Base-by-base conservation (phyloP, 306 rosid species). In the Trifolium pratense region DNA sequence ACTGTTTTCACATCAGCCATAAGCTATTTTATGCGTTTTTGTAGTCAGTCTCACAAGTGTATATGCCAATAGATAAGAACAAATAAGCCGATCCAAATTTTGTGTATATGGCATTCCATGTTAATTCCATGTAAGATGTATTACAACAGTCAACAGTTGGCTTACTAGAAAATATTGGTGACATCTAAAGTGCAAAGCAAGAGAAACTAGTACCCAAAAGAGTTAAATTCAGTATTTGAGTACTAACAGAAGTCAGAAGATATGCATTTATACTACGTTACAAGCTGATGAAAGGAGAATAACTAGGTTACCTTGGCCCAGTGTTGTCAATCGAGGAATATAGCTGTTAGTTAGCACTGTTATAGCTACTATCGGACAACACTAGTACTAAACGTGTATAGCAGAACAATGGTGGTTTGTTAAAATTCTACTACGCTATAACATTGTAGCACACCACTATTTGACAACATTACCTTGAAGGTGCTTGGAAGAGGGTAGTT, bases 111-210 rank as follows among this genome's bases (percentile, higher is more conserved):
- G 32, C 32, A 43, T 20, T 43, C 20, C 5, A 1, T 32, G 8
- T 18, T 56, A 45, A 45, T 26, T 79, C 78, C 64, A 45, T 5
- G 37, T 25, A 66, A n/a, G 40, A 40, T 40, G 14, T 40, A 40
- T 40, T 40, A 29, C 32, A 29, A 29, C 32, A 26, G 31, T 39
- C 42, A 51, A 42, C 59, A 65, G 31, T 26, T 17, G 51, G 70
- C 26, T 63, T 42, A 40, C 25, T 2, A 53, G 60, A 40, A 57
- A 20, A 75, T 39, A 39, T 37, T 14, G 2, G 20, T 15, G 17
- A 20, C 49, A 70, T 31, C 23, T 32, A 20, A 64, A 18, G 10
- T 72, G 36, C 43, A 65, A 36, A 40, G 60, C 6, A 26, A 70
- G 59, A 11, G 49, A 43, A 43, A 43, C 13, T 39, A 39, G 43